Conservation (phyloP, 805 yeast species). For the Diddensiella caesifluorescens region DNA sequence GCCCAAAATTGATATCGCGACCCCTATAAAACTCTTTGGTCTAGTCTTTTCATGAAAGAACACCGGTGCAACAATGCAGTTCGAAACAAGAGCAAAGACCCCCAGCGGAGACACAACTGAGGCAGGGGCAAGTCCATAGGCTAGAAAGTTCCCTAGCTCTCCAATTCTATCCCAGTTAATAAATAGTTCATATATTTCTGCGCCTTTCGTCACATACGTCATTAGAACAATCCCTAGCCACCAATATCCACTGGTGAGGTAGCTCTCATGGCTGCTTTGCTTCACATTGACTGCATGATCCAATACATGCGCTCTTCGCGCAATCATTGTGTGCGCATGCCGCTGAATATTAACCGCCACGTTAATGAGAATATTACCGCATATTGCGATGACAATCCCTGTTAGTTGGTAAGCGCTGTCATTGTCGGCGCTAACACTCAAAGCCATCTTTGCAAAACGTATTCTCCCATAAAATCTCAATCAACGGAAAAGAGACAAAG, state of each 20-base stretch:
- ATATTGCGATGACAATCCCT: slow-evolving; percentile 34
- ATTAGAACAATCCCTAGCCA: slow-evolving; percentile 40
- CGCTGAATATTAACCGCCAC: slow-evolving; percentile 39
- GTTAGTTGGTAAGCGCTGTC: slow-evolving; percentile 20
- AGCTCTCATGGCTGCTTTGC: slow-evolving; percentile 2
- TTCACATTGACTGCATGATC: too few relatives aligned
- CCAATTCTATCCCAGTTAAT: slow-evolving; percentile 27
- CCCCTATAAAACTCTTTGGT: slow-evolving; percentile 36
- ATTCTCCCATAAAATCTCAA: not conserved
- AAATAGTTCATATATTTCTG: not conserved
- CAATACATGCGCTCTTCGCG: too few relatives aligned
- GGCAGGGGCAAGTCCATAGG: slow-evolving; percentile 46
- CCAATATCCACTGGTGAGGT: slow-evolving; percentile 32
- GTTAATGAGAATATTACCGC: slow-evolving; percentile 37
- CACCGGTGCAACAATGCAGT: slow-evolving; percentile 45
- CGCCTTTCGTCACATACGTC: slow-evolving; percentile 23
- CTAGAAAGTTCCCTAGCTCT: slow-evolving; percentile 44
- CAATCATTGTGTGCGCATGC: slow-evolving; percentile 35
- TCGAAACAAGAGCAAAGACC: slow-evolving; percentile 44
- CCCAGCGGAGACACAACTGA: slow-evolving; percentile 46
- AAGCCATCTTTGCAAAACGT: not conserved
- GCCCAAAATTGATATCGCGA: slow-evolving; percentile 39
- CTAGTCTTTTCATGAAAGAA: slow-evolving; percentile 39
- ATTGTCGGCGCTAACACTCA: too few relatives aligned
- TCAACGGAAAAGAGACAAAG: not conserved